phyloP scores from a whole-genome alignment of 1,284 basidiomycete genomes.

The Leccinum proliferum region DNA sequence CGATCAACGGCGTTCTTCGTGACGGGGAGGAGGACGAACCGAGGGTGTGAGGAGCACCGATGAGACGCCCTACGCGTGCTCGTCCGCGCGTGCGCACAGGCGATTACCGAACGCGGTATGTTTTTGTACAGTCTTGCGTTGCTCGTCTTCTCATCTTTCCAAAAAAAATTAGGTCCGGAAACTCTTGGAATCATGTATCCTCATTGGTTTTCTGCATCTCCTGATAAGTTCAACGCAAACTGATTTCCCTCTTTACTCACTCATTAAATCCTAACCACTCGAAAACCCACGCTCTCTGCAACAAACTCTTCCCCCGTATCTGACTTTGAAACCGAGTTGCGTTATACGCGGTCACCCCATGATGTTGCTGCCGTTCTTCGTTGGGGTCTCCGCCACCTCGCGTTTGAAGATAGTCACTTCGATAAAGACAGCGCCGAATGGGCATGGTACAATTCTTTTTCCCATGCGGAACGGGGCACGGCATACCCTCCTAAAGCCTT shows the following conservation, averaged over 20 bases:
- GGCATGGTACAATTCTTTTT: conserved; percentile 62
- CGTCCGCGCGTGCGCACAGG: conserved; percentile 57
- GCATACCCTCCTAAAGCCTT: conserved; percentile 58
- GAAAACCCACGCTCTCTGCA: conserved; percentile 44
- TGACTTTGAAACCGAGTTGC: conserved; percentile 52
- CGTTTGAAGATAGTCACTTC: conserved; percentile 49
- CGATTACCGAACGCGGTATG: conserved; percentile 57
- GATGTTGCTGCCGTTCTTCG: too few relatives aligned
- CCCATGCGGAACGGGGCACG: conserved; percentile 47
- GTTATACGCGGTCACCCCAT: too few relatives aligned
- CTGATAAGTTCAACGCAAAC: conserved; percentile 53
- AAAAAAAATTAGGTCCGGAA: conserved; percentile 49
- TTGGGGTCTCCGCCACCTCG: conserved; percentile 23
- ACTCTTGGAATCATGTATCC: conserved; percentile 77
- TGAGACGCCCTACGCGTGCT: conserved; percentile 24
- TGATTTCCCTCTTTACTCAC: conserved; percentile 66
- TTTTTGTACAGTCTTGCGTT: background rate
- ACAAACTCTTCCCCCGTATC: conserved; percentile 38
- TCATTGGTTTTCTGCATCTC: conserved; percentile 71
- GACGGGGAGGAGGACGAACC: too few relatives aligned
- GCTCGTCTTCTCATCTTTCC: conserved; percentile 2
- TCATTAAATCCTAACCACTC: conserved; percentile 46
- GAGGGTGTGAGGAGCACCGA: too few relatives aligned
- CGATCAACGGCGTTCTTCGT: too few relatives aligned
- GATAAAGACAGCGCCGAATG: conserved; percentile 41